phyloP scores from a whole-genome alignment of 2,329 filamentous ascomycete species.

The Intubia oerlemansii region DNA sequence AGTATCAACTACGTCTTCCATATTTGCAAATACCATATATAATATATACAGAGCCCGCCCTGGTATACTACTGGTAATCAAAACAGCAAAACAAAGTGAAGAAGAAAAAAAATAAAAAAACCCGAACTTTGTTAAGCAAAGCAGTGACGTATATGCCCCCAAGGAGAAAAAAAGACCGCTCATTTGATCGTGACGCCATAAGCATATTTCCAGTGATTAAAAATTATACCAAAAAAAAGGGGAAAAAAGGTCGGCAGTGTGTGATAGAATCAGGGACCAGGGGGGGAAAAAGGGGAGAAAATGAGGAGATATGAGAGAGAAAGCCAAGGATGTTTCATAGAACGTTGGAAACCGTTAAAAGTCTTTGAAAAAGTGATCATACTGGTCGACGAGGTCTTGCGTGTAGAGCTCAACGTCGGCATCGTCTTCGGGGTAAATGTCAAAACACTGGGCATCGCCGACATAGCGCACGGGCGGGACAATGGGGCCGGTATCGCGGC shows the following conservation, averaged over 20 bases:
- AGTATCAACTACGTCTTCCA: too few relatives aligned
- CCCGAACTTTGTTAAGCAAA: too few relatives aligned
- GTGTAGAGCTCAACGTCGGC: constrained; percentile 44
- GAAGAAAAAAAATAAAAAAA: not conserved
- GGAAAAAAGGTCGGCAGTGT: not conserved
- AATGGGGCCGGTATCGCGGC: constrained; percentile 46
- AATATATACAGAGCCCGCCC: too few relatives aligned
- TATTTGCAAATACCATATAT: too few relatives aligned
- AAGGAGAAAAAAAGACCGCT: not conserved
- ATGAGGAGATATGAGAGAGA: not conserved
- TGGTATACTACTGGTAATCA: too few relatives aligned
- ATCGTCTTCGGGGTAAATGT: constrained; percentile 62
- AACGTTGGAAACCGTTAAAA: constrained; percentile 35
- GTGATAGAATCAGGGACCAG: too few relatives aligned
- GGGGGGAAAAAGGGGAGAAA: not conserved
- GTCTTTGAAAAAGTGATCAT: constrained; percentile 49
- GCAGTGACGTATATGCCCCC: too few relatives aligned
- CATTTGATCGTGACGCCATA: too few relatives aligned
- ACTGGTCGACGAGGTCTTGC: constrained; percentile 43
- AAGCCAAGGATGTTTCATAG: too few relatives aligned
- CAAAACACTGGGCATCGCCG: constrained; percentile 63
- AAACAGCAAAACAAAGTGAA: not conserved
- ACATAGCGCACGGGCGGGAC: constrained; percentile 51
- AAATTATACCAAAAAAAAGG: not conserved
- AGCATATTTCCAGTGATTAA: too few relatives aligned